Evolutionary conservation across 331 rosid genomes (phyloP), one percentile per base, ranked within the genome.

Genomic region (Acacia pycnantha): DNA sequence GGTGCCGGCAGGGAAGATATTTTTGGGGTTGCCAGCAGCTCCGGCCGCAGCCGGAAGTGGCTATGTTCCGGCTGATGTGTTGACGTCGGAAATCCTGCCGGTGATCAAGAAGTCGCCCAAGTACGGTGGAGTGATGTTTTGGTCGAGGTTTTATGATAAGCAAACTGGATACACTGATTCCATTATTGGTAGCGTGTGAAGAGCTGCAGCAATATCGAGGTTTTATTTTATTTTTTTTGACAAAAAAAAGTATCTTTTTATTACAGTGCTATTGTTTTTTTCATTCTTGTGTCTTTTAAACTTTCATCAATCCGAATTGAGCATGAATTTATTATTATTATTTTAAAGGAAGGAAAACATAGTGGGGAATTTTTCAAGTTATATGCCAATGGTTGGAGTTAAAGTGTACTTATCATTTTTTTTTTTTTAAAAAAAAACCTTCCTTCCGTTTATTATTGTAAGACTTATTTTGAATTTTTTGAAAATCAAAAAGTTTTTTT

Each of bases 121-220:
- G 70, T 92, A 94, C 77, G 97, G 97, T 44, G 98, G 98, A 8
- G 97, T 93, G 47, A 94, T 92, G 98, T 56, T 94, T 40, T 94
- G 97, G 97, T 86, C 91, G 22, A 88, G 88, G 44, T 90, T 73
- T 86, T 69, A 16, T 84, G 97, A 94, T 83, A 70, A 71, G 12
- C 75, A 83, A 47, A 86, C 29, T 35, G 95, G 97, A 18, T 94
- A 90, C 31, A 90, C 91, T 74, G 31, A 74, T 58, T 64, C 87
- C 73, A 85, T 92, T 74, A 53, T 81, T 48, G 14, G 41, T 2
- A 89, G 87, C 80, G 88, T 92, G 79, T 88, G 82, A 80, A 73
- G 13, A 48, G 48, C 29, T 3, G 35, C 61, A 27, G 69, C 16
- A 66, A 43, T n/a, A n/a, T n/a, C n/a, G n/a, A n/a, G n/a, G n/a